Evolutionary conservation across 768 basidiomycete genomes (phyloP), one percentile per base, ranked within the genome.

Genomic region (Mycena rosella): DNA sequence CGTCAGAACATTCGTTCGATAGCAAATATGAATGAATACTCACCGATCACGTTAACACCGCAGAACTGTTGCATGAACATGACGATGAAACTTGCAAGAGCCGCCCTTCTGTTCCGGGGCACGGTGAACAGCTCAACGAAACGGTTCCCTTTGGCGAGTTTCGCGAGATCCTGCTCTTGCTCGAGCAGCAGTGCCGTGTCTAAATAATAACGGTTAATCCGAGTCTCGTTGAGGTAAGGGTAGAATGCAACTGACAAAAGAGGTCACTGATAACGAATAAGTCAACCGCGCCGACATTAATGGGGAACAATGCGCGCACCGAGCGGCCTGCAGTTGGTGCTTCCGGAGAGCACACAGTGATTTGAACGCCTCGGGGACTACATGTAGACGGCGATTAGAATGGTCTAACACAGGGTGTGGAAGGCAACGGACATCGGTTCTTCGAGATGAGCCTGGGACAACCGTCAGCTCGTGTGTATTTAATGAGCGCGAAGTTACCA

Each of bases 391-490:
- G 5, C 32, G 32, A 34, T 34, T 11, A 34, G 32, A 11, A 34
- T 34, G 11, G 5, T 34, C 6, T 11, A 34, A 34, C 32, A 5
- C 5, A 34, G 6, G 32, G 11, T 11, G 5, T 11, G 11, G 11
- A 34, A n/a, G 5, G n/a, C 7, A 20, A 44, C 42, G 10, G 3
- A 48, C 26, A 48, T 48, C 47, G 47, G 26, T 48, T 48, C 24
- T 48, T 48, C 11, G 47, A 48, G 47, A 48, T 48, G 47, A 78
- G 53, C 89, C 84, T n/a, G 90, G 81, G 24, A 82, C 29, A 74
- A 69, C 3, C 89, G 78, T 14, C 77, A 0, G 80, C 70, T 67
- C 80, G 88, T 3, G 88, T 89, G 18, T 86, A 78, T 8, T 76
- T 24, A 24, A 85, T n/a, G 20, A 86, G 84, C 2, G 59, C 61